Conservation (phyloP, 2,329 filamentous ascomycete species). For the Ceratocystis lukuohia region DNA sequence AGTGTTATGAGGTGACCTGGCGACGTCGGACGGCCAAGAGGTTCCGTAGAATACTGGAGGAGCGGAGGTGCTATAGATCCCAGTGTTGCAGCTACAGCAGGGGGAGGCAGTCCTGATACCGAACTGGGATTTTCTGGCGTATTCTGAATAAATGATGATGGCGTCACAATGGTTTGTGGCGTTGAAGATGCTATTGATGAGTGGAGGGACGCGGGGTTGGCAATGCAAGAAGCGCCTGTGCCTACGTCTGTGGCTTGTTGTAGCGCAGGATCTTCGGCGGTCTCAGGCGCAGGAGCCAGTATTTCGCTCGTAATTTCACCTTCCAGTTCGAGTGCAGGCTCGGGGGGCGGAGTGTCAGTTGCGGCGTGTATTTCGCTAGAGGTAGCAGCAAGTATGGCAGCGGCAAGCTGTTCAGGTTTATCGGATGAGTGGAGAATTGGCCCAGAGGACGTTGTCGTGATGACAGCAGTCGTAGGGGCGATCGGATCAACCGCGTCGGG, state of each 20-base stretch:
- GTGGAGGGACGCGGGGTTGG: constrained; percentile 21
- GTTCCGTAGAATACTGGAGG: constrained; percentile 2
- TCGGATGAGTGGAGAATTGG: constrained; percentile 8
- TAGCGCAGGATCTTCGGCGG: neutral
- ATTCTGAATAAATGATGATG: constrained; percentile 43
- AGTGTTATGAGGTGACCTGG: constrained; percentile 5
- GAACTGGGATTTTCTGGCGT: constrained; percentile 21
- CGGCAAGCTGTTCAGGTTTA: constrained; percentile 15
- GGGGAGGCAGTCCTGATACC: constrained; percentile 17
- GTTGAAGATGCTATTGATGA: constrained; percentile 16
- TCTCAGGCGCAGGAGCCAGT: neutral
- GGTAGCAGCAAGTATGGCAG: constrained; percentile 14
- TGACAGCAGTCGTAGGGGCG: constrained; percentile 4
- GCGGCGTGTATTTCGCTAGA: constrained; percentile 15
- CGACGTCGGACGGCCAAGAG: constrained; percentile 1
- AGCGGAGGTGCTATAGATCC: constrained; percentile 16
- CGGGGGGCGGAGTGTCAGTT: neutral
- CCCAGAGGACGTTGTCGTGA: neutral
- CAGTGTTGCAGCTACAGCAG: constrained; percentile 20
- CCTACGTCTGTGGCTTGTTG: neutral
- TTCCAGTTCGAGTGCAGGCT: neutral
- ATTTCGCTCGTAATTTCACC: constrained; percentile 2
- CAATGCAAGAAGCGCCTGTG: neutral
- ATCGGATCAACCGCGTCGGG: neutral
- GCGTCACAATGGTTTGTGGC: constrained; percentile 39